These are phyloP conservation scores for Alliaria petiolata DNA, from an alignment of 345 rosid species.

Conservation along the genomic window DNA sequence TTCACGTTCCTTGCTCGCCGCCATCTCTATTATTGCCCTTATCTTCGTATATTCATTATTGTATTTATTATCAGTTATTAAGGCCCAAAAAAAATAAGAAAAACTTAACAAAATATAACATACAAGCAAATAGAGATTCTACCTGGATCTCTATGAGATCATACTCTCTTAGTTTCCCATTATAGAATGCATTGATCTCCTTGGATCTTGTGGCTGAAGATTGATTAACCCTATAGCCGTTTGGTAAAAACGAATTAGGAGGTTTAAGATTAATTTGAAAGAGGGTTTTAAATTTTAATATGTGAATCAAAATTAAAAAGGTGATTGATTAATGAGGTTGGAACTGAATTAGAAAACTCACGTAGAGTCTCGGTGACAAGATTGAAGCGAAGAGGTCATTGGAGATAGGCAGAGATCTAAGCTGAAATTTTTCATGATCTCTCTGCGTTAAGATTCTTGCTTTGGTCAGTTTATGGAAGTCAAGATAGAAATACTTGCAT, in stretches of 20 bases:
- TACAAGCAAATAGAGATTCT: neutral
- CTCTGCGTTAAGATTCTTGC: neutral
- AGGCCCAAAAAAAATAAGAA: neutral
- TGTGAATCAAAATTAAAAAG: neutral
- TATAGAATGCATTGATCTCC: neutral
- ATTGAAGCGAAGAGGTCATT: slow-evolving; percentile 18
- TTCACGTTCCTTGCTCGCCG: slow-evolving; percentile 19
- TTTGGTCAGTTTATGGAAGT: slow-evolving; percentile 20
- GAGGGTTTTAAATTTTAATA: too few relatives aligned
- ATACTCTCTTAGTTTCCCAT: neutral
- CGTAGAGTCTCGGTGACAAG: slow-evolving; percentile 9
- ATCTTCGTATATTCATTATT: neutral
- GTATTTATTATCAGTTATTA: neutral
- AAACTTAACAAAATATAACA: neutral
- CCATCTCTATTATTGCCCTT: slow-evolving; percentile 31
- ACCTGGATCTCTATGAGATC: slow-evolving; percentile 32
- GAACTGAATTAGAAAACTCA: neutral
- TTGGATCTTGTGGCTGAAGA: neutral
- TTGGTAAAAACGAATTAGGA: neutral
- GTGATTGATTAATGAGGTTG: neutral
- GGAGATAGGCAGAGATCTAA: slow-evolving; percentile 32
- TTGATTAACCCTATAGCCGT: neutral
- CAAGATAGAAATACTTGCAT: neutral
- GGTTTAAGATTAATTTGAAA: too few relatives aligned
- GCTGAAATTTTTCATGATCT: slow-evolving; percentile 22